phyloP scores from a whole-genome alignment of 345 rosid species.

The Adansonia digitata region DNA sequence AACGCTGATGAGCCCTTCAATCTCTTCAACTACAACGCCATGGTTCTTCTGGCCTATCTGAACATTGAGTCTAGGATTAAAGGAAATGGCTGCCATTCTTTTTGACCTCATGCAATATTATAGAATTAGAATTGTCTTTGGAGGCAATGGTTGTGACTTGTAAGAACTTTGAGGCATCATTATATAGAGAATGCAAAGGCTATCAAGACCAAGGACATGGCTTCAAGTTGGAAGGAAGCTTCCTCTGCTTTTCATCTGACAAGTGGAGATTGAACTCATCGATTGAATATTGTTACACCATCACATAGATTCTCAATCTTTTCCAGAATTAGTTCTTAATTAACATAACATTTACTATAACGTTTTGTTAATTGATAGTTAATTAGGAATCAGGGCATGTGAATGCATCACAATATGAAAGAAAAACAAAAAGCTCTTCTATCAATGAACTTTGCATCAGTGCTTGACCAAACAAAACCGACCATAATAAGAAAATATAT shows the following conservation, averaged over 20 bases:
- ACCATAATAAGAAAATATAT: not conserved
- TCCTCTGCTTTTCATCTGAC: not conserved
- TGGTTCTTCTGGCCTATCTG: conserved; percentile 34
- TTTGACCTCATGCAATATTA: not conserved
- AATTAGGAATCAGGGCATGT: not conserved
- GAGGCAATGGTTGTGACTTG: conserved; percentile 6
- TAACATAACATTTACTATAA: not conserved
- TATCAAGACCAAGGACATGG: not conserved
- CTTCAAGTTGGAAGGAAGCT: not conserved
- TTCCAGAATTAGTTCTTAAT: not conserved
- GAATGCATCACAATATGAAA: not conserved
- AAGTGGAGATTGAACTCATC: not conserved
- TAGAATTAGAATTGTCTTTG: conserved; percentile 7
- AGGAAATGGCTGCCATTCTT: conserved; percentile 45
- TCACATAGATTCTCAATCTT: conserved; percentile 5
- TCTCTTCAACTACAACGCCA: conserved; percentile 48
- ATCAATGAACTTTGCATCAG: not conserved
- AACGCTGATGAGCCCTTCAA: conserved; percentile 63
- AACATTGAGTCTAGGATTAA: conserved; percentile 25
- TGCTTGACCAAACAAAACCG: not conserved
- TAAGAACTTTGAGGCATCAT: not conserved
- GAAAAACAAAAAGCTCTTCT: not conserved
- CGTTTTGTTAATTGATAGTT: not conserved
- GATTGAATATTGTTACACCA: not conserved
- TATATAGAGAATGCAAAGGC: not conserved